Conservation (phyloP, 106 monocot genomes). For the Allium sativum region DNA sequence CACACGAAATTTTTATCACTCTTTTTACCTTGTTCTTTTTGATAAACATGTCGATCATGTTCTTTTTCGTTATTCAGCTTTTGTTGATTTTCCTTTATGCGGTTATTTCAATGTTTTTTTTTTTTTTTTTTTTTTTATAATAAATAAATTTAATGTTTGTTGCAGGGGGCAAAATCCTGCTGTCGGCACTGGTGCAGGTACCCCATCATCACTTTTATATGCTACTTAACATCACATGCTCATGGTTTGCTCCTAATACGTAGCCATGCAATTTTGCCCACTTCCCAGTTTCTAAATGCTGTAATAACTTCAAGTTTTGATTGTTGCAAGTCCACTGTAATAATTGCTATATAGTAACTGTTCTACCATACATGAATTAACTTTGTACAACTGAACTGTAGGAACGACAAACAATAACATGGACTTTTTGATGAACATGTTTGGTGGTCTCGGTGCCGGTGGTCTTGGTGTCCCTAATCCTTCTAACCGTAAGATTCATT, state of each 20-base stretch:
- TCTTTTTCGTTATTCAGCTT: too few species aligned
- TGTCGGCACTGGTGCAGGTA: conserved; percentile 51
- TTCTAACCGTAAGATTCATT: conserved; percentile 32
- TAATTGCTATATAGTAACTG: too few species aligned
- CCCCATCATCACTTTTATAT: not conserved
- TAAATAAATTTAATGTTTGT: not conserved
- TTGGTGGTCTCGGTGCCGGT: conserved; percentile 64
- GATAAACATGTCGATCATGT: too few species aligned
- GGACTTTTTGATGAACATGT: conserved; percentile 82
- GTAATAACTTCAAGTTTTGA: too few species aligned
- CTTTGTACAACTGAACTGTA: not conserved
- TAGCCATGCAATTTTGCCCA: not conserved
- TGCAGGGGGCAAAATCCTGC: conserved; percentile 72
- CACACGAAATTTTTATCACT: too few species aligned
- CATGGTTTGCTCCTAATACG: not conserved
- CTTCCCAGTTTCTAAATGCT: not conserved
- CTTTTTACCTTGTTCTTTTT: too few species aligned
- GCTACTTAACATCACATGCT: not conserved
- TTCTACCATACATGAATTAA: not conserved
- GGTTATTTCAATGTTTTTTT: not conserved
- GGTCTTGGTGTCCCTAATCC: conserved; percentile 38
- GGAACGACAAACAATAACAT: conserved; percentile 28
- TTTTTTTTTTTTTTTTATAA: not conserved
- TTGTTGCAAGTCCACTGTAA: too few species aligned
- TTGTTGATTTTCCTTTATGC: too few species aligned